Base-by-base conservation (phyloP, 2,329 filamentous ascomycete genomes). In the Pseudodiploospora longispora region DNA sequence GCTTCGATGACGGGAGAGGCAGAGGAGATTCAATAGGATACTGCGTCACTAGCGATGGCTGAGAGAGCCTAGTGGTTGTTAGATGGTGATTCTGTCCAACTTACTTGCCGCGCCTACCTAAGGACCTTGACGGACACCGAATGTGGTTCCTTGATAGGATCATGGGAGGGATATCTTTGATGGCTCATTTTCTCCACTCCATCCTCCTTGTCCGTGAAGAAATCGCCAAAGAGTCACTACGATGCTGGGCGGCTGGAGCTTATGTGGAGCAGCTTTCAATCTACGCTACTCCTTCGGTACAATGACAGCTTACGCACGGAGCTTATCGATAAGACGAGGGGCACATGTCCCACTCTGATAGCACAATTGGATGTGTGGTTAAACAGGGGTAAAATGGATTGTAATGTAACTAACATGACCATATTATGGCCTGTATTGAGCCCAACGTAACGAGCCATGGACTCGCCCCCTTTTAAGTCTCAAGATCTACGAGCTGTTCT, bases 121-220 rank as follows among this genome's bases (percentile, higher is more conserved):
- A 86, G 69, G 40, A 86, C 86, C 70, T 90, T 91, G 42, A 90
- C 69, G 41, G 85, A 89, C 38, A 90, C 78, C 19, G 82, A 80
- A 64, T 90, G 85, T 33, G 85, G 84, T 65, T 90, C 86, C 63
- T 87, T 87, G 48, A 75, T 63, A 3, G 71, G 67, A 47, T 80
- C 76, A 46, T 75, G 70, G 10, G 75, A 76, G 6, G 74, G 68
- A 53, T 75, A 78, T 52, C 74, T 64, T 60, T 79, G 75, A 54
- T 80, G 76, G 60, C 72, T 78, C 76, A 80, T 80, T 47, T 48
- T 41, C 32, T 34, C 10, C 32, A 27, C 19, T 19, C 12, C 30
- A 27, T 29, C 6, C 27, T 6, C 10, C 37, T 38, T 38, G 12
- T 38, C 19, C 19, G 19, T 19, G 19, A 19, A 19, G 19, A 19